Base-by-base conservation (phyloP, 306 rosid species). In the Acmispon strigosus region DNA sequence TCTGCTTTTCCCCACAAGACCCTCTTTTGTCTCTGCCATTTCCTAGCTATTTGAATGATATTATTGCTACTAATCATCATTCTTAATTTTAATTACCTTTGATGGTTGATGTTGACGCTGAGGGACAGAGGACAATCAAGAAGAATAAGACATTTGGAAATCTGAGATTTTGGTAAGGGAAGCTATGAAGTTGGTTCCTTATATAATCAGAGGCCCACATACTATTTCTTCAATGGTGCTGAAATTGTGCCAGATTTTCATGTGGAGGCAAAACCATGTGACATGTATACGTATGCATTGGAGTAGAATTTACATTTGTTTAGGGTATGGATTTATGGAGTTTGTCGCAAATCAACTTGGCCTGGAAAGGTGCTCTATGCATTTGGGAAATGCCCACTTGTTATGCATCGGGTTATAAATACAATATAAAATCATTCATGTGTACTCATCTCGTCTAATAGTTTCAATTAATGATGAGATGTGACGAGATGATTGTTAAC, bases 11-110 rank as follows among this genome's bases (percentile, higher is more conserved):
- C 15, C 34, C 34, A 27, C 7, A n/a, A n/a, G n/a, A n/a, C n/a
- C n/a, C n/a, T n/a, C n/a, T n/a, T n/a, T n/a, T 56, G 69, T 14
- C 48, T 76, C 41, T 76, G 75, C 75, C 70, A 76, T 64, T 76
- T 69, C 43, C 43, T 61, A 7, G 19, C 72, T 43, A 69, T 62
- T 43, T 77, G 19, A 34, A 42, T 69, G 11, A 69, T 61, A 19
- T 76, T 76, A 44, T 76, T 76, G 9, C 41, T 24, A 49, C 39
- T 41, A 13, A 76, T 60, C 57, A 27, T 27, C 32, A 59, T 76
- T 11, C 48, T 42, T n/a, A n/a, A n/a, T n/a, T 64, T 34, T 16
- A 8, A 8, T 42, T 29, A 60, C 12, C 43, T 60, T 48, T 10
- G 24, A 59, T 32, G 8, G 3, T 14, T 29, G 10, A 15, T 34